Evolutionary conservation across 2,329 filamentous ascomycete genomes (phyloP), one percentile per base, ranked within the genome.

Genomic region (Botrytis porri): DNA sequence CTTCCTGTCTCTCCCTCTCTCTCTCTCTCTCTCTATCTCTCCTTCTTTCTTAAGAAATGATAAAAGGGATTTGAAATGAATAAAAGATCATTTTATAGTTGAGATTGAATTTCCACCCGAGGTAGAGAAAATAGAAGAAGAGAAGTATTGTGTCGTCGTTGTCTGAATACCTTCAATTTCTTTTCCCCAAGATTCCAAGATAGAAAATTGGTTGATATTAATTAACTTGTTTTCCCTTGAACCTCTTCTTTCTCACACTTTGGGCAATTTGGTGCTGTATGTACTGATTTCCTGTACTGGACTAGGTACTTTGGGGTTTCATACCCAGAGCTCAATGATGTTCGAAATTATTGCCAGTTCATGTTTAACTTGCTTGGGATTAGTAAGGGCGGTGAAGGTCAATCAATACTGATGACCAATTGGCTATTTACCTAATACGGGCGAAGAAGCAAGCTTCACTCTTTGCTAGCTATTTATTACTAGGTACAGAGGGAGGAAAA

Each of bases 271-370:
- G 35, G 4, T 29, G 3, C 5, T 54, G 48, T 54, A 54, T 7
- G 48, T 54, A n/a, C 14, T n/a, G 51, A 4, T 54, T 54, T 54
- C 51, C 51, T 29, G 51, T 29, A 54, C 51, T 29, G 51, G 3
- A 54, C 51, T 18, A 61, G 59, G 61, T n/a, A 39, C 59, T 61
- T 61, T 61, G 59, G 22, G 25, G 10, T 61, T 61, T 61, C 59
- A 61, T 8, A 39, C 35, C 59, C 39, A 37, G 25, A 37, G 32
- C 35, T 37, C 35, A 61, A 39, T 57, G 48, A 39, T 57, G 43
- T 14, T 67, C 35, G 18, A 54, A 57, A 67, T 67, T 71, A 71
- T 65, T 71, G 69, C 69, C 69, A 54, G 43, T 22, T 22, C 29
- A n/a, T 14, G 25, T 39, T 54, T 54, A 67, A n/a, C 69, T 41